Conservation (phyloP, 2,329 filamentous ascomycete genomes). For the Aureobasidium sp. region DNA sequence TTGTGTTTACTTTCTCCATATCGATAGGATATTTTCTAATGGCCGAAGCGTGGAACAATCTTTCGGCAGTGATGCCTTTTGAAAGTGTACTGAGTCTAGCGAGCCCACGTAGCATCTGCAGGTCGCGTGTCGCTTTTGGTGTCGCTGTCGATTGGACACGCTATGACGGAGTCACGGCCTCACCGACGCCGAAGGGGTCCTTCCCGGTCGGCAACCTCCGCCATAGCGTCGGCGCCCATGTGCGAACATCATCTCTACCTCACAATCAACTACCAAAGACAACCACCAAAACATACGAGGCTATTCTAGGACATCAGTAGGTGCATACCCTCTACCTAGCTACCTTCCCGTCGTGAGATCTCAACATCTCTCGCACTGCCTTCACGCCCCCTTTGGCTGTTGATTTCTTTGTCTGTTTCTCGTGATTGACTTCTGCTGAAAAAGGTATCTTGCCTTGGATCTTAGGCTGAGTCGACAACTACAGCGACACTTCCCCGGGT, state of each 20-base stretch:
- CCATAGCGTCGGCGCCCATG: neutral
- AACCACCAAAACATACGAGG: neutral
- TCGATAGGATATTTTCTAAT: constrained; percentile 28
- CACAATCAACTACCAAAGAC: neutral
- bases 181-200: neutral
- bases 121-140: neutral
- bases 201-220: constrained; percentile 2
- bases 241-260: neutral
- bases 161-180: neutral
- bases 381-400: neutral
- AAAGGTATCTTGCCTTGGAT: neutral
- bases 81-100: neutral
- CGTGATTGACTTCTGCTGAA: neutral
- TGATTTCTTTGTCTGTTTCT: neutral
- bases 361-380: constrained; percentile 7
- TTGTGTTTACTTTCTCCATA: constrained; percentile 76
- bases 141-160: neutral
- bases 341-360: neutral
- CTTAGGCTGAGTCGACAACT: neutral
- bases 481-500: neutral
- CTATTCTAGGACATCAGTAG: constrained; percentile 3
- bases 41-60: constrained; percentile 18
- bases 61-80: constrained; percentile 4
- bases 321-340: neutral
- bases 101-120: constrained; percentile 8